A percentile compares a stretch with the other conserved stretches of the same genome.
Conservation (phyloP, 306 rosid species). For the Acmispon strigosus region DNA sequence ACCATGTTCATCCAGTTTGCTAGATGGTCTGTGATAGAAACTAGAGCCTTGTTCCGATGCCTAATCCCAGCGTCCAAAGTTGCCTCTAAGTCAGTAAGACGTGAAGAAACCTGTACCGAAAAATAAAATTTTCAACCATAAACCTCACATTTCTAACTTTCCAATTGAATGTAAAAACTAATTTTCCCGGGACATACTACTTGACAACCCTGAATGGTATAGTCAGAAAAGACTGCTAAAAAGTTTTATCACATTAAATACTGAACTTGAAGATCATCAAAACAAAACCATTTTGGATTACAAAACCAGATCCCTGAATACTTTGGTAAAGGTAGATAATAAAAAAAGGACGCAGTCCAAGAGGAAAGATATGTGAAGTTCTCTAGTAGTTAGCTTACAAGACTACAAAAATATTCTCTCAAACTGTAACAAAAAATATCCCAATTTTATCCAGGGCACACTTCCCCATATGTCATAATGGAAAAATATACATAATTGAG, state of each 20-base stretch:
- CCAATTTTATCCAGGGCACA: conserved; percentile 1
- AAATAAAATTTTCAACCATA: conserved; percentile 1
- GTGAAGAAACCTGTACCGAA: conserved; percentile 70
- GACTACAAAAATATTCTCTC: background rate
- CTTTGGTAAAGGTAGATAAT: background rate
- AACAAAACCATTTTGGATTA: background rate
- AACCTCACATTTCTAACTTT: background rate
- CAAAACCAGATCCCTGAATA: background rate
- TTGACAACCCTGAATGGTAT: conserved; percentile 11
- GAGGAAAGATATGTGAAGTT: background rate
- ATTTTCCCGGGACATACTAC: background rate
- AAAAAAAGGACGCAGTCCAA: background rate
- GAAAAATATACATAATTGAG: background rate
- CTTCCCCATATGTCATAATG: background rate
- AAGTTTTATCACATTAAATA: background rate
- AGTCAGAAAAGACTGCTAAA: background rate
- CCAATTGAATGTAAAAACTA: background rate
- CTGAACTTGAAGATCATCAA: background rate
- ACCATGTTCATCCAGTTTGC: conserved; percentile 92
- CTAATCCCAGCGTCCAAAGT: conserved; percentile 89
- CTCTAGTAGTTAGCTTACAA: background rate
- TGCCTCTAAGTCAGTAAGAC: conserved; percentile 79
- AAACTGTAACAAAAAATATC: conserved; percentile 7
- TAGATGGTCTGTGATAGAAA: conserved; percentile 65
- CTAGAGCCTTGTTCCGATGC: conserved; percentile 86